These are phyloP conservation scores for Fraxinus dipetala DNA, from an alignment of 305 asterid species.

Conservation along the genomic window DNA sequence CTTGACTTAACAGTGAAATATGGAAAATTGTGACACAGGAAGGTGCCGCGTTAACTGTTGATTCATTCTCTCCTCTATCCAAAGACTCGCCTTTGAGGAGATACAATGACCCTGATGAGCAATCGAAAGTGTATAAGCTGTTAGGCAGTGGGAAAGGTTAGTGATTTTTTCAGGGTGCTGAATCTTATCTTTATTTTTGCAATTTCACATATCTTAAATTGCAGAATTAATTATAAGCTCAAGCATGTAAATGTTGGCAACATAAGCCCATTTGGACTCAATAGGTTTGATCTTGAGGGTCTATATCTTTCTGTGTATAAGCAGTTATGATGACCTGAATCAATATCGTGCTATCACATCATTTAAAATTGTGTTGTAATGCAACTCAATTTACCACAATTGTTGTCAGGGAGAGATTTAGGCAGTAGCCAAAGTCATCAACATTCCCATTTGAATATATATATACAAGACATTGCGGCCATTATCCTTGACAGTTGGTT, in stretches of 20 bases:
- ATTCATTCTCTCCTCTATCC: conserved; percentile 55
- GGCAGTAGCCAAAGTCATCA: neutral
- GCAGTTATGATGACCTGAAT: conserved; percentile 17
- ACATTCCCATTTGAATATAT: neutral
- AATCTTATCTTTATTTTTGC: conserved; percentile 5
- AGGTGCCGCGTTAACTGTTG: conserved; percentile 53
- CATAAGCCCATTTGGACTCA: conserved; percentile 16
- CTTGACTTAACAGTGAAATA: conserved; percentile 16
- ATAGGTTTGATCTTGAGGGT: conserved; percentile 19
- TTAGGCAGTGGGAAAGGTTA: conserved; percentile 82
- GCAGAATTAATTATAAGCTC: conserved; percentile 16
- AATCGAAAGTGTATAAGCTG: conserved; percentile 65
- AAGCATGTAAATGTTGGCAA: conserved; percentile 11
- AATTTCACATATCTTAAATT: conserved; percentile 1
- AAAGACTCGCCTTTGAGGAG: conserved; percentile 45
- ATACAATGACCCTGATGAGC: conserved; percentile 40
- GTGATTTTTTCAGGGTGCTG: conserved; percentile 22
- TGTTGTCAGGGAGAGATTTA: neutral
- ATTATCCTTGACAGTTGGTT: neutral
- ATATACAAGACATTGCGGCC: neutral
- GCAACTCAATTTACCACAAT: neutral
- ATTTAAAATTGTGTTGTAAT: conserved; percentile 9
- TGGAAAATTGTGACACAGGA: conserved; percentile 55
- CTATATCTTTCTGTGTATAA: conserved; percentile 3
- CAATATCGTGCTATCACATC: conserved; percentile 1